A percentile compares a stretch with the other conserved stretches of the same genome.
These are phyloP conservation scores for Colletotrichum coccodes DNA, from an alignment of 2,329 filamentous ascomycete genomes.

Conservation along the genomic window DNA sequence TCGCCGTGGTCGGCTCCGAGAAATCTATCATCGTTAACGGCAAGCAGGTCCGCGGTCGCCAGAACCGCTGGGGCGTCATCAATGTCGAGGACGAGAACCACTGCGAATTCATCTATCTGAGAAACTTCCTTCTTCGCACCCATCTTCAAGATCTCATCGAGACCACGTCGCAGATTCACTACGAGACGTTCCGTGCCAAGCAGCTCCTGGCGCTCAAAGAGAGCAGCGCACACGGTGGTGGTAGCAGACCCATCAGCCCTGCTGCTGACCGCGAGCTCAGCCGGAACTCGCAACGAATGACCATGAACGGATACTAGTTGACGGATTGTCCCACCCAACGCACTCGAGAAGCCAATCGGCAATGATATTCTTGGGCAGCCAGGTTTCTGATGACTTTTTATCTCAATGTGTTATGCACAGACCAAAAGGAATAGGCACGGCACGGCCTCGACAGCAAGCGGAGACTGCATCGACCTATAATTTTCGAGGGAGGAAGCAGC, in stretches of 20 bases:
- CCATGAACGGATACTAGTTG: constrained; percentile 96
- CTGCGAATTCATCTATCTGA: constrained; percentile 98
- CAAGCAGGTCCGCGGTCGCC: constrained; percentile 95
- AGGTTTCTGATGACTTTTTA: constrained; percentile 31
- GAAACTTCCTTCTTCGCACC: constrained; percentile 98
- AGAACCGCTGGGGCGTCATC: constrained; percentile 99
- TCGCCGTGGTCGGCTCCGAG: constrained; percentile 97
- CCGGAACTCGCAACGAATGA: constrained; percentile 96
- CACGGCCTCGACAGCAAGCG: constrained; percentile 22
- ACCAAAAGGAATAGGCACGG: constrained; percentile 26
- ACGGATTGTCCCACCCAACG: constrained; percentile 10
- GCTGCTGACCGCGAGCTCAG: constrained; percentile 94
- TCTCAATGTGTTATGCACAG: constrained; percentile 34
- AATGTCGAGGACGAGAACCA: constrained; percentile 99
- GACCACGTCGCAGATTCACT: constrained; percentile 99
- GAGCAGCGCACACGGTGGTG: constrained; percentile 85
- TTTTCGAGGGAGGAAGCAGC: not conserved
- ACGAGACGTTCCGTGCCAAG: constrained; percentile 99
- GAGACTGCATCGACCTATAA: constrained; percentile 22
- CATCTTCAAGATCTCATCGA: constrained; percentile 99
- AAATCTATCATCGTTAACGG: constrained; percentile 98
- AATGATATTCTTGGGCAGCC: constrained; percentile 30
- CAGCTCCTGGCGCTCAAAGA: constrained; percentile 98
- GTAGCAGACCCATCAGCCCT: constrained; percentile 94
- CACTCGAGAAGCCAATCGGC: constrained; percentile 27